Percentiles rank a stretch among this genome's conserved stretches.
Evolutionary conservation across 331 rosid genomes (phyloP).

Genomic region (Malus hybrid): DNA sequence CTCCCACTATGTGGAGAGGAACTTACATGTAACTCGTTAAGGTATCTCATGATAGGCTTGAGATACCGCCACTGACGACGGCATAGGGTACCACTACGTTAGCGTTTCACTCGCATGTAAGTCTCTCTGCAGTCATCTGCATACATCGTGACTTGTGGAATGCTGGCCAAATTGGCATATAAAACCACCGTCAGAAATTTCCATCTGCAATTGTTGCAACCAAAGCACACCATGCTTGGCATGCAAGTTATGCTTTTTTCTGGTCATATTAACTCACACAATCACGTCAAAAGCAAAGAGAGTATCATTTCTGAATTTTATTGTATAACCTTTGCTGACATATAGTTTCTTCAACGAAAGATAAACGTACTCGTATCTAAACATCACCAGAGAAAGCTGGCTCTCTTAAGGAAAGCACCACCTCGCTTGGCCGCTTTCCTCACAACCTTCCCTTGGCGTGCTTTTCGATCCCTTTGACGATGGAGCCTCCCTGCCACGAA

Average conservation of each 20-base stretch:
- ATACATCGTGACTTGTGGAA: not conserved
- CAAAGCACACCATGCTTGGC: not conserved
- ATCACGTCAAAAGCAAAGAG: not conserved
- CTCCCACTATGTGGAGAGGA: too few relatives aligned
- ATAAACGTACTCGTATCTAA: constrained; percentile 9
- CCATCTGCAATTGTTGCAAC: not conserved
- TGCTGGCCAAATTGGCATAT: not conserved
- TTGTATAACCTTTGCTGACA: constrained; percentile 17
- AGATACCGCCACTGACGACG: too few relatives aligned
- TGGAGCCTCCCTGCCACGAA: not conserved
- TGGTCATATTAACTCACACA: not conserved
- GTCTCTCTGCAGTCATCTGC: too few relatives aligned
- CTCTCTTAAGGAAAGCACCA: constrained; percentile 5
- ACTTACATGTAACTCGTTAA: too few relatives aligned
- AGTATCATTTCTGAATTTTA: constrained; percentile 11
- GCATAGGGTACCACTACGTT: too few relatives aligned
- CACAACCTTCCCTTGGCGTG: not conserved
- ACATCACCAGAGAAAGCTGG: constrained; percentile 19
- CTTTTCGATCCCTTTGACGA: not conserved
- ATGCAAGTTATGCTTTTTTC: not conserved
- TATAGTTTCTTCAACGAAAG: constrained; percentile 6
- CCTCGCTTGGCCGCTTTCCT: not conserved
- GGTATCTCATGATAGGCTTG: too few relatives aligned
- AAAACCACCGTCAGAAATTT: not conserved
- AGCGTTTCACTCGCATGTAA: too few relatives aligned